Evolutionary conservation across 2,329 filamentous ascomycete genomes (phyloP).

Genomic region (Lecanoromycetidae sp.): DNA sequence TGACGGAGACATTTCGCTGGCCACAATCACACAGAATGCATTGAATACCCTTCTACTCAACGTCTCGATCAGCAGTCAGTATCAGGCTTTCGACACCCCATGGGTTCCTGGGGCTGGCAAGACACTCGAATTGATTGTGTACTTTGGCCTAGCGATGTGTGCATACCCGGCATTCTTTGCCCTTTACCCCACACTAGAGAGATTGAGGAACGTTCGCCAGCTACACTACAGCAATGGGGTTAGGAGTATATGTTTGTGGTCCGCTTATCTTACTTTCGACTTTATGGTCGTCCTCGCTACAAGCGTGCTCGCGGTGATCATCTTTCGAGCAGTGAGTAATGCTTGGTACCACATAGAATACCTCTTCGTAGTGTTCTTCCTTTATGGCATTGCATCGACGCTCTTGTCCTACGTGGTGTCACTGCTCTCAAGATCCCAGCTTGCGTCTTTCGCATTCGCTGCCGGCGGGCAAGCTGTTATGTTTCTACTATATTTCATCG

Average conservation of each 20-base stretch:
- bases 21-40: slow-evolving; percentile 46
- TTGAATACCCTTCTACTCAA: slow-evolving; percentile 56
- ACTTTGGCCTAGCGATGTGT: slow-evolving; percentile 66
- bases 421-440: slow-evolving; percentile 63
- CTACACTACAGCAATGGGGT: slow-evolving; percentile 90
- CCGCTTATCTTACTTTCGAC: slow-evolving; percentile 57
- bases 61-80: slow-evolving; percentile 58
- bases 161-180: slow-evolving; percentile 78
- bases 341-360: slow-evolving; percentile 72
- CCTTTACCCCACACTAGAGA: slow-evolving; percentile 77
- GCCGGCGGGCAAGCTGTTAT: slow-evolving; percentile 62
- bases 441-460: slow-evolving; percentile 73
- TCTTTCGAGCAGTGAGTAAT: slow-evolving; percentile 51
- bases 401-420: slow-evolving; percentile 72
- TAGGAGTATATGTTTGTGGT: slow-evolving; percentile 67
- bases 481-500: slow-evolving; percentile 60
- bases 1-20: slow-evolving; percentile 47
- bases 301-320: slow-evolving; percentile 52
- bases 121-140: slow-evolving; percentile 65
- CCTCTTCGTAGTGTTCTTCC: slow-evolving; percentile 65
- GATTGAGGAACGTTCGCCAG: slow-evolving; percentile 64
- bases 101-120: slow-evolving; percentile 58
- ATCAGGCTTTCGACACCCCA: slow-evolving; percentile 62
- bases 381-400: slow-evolving; percentile 69
- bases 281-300: slow-evolving; percentile 59